Base-by-base conservation (phyloP, 768 basidiomycete genomes). In the Pisolithus tinctorius region DNA sequence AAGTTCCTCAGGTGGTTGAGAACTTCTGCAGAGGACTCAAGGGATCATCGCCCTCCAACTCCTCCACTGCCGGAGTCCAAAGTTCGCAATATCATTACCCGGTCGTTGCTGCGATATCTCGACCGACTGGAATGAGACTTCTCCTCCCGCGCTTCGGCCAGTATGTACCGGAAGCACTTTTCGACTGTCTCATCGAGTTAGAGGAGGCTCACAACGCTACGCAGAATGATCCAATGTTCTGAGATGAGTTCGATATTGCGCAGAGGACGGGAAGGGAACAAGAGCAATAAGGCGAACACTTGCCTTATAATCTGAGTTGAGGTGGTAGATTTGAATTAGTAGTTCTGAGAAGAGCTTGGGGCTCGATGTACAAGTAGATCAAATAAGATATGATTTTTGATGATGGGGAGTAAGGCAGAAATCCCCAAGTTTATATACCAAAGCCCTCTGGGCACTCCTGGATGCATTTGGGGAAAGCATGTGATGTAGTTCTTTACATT, bases 111-210 rank as follows among this genome's bases (percentile, higher is more conserved):
- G 59, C 52, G n/a, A 36, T 42, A 25, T n/a, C 49, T n/a, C 16
- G 55, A 23, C 63, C 68, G 11, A 61, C 73, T 0, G 72, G 74
- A 44, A n/a, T n/a, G n/a, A n/a, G n/a, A n/a, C n/a, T n/a, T n/a
- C n/a, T 98, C 0, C 91, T 93, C 2, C 74, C 83, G 1, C 79
- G 93, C 45, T 99, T 99, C 31, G 96, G 96, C 4, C 93, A 96
- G 60, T 99, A 93, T 71, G 95, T 97, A 5, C 93, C 96, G 0
- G 96, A 98, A 69, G 84, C 93, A 13, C 75, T 98, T n/a, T 86
- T 94, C 59, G 95, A 94, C 63, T 92, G 89, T 59, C 75, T 98
- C 40, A 72, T 80, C n/a, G 93, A 99, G 72, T 76, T 99, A 30
- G 88, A 98, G 69, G 83, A 82, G 48, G 94, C 90, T 36, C 94